Evolutionary conservation across 305 asterid genomes (phyloP), one percentile per base, ranked within the genome.

Genomic region (Solanum hybrid): DNA sequence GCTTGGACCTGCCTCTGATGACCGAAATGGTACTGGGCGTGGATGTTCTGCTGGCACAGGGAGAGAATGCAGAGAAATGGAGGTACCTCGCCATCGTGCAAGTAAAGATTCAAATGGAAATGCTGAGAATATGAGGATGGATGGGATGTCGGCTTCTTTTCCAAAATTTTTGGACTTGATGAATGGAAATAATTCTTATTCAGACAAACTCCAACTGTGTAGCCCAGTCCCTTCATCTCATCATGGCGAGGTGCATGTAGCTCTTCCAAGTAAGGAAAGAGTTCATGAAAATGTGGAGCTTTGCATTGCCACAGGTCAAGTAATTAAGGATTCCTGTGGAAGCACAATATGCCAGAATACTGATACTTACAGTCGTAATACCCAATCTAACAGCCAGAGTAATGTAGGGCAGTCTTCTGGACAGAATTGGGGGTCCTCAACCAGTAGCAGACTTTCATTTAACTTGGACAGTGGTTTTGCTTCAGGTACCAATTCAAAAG

Each of bases 101-200:
- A 80, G 79, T 90, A 92, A 89, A 85, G 36, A 87, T 70, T 87
- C 72, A 31, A 61, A 85, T 38, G 83, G 84, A 39, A 78, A 87
- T 24, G 45, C 33, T 32, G 91, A 79, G 72, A 11, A 38, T 79
- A 88, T 39, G 76, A 91, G 89, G 90, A 93, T 83, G 24, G 94
- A 91, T 39, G 95, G 90, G 84, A 79, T 93, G 65, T 92, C 92
- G 81, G 84, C 95, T 77, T 89, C 93, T 15, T 84, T 92, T 45
- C 89, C 86, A 80, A 79, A 88, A 37, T 91, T 93, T 90, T 91
- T 93, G 96, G 97, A 93, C 88, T 91, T 94, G 92, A 93, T 94
- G 27, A 95, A 93, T 91, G 94, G 92, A 89, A 90, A 90, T 84
- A 94, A 78, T 93, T 89, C 94, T 84, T 84, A 81, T 90, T 88